Evolutionary conservation across 345 rosid species (phyloP).

Genomic region (Heritiera fomes): DNA sequence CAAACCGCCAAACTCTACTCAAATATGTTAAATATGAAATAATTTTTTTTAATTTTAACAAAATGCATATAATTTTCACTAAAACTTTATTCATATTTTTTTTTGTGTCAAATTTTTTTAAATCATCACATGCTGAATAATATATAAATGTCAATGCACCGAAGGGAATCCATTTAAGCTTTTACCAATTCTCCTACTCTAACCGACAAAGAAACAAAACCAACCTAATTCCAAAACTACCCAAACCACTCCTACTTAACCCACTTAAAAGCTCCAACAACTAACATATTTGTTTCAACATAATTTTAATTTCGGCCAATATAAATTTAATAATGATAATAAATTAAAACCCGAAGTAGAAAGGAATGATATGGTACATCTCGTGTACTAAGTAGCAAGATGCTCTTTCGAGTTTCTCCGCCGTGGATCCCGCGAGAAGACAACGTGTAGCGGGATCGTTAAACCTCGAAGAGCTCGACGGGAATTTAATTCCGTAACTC

Average conservation of each 20-base stretch:
- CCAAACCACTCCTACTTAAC: conserved; percentile 16
- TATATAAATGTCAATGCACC: not conserved
- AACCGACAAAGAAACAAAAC: not conserved
- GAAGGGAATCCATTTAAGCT: not conserved
- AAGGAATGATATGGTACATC: conserved; percentile 16
- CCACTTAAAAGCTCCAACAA: not conserved
- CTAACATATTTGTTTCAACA: not conserved
- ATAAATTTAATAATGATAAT: not conserved
- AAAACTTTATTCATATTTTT: too few species aligned
- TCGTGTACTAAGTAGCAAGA: conserved; percentile 9
- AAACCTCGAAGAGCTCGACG: conserved; percentile 35
- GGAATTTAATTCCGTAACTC: conserved; percentile 15
- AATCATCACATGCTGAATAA: not conserved
- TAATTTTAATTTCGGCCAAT: not conserved
- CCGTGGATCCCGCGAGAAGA: conserved; percentile 48
- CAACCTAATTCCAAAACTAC: conserved; percentile 13
- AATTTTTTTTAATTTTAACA: too few species aligned
- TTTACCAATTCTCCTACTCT: not conserved
- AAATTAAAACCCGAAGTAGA: not conserved
- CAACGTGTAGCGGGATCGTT: conserved; percentile 35
- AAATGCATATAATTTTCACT: too few species aligned
- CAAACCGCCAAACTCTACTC: not conserved
- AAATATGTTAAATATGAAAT: too few species aligned
- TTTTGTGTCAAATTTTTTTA: too few species aligned
- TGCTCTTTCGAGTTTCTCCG: conserved; percentile 35